Conservation (phyloP, 1,284 basidiomycete genomes). For the Xerocomus tenax region DNA sequence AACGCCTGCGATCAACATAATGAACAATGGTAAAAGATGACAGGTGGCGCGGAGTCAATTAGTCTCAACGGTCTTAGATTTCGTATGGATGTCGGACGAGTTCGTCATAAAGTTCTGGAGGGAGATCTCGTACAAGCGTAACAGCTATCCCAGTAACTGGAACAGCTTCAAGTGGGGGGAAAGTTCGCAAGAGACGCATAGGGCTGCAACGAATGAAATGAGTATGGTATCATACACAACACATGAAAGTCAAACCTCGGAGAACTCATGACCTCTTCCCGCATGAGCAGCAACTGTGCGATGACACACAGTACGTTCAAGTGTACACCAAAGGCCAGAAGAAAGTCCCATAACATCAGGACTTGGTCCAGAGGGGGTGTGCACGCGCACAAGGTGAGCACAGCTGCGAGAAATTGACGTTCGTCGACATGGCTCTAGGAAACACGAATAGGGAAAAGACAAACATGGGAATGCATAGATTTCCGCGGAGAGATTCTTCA, state of each 20-base stretch:
- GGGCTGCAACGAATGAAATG: slow-evolving; percentile 49
- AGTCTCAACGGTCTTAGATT: slow-evolving; percentile 30
- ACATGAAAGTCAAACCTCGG: slow-evolving; percentile 51
- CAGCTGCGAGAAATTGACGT: slow-evolving; percentile 45
- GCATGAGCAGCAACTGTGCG: slow-evolving; percentile 84
- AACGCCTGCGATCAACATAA: slow-evolving; percentile 10
- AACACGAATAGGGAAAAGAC: slow-evolving; percentile 26
- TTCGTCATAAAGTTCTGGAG: slow-evolving; percentile 81
- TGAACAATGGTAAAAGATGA: background rate
- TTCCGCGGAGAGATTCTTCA: slow-evolving; percentile 93
- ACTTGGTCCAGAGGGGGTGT: slow-evolving; percentile 94
- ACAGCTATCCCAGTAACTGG: slow-evolving; percentile 88
- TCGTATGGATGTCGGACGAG: slow-evolving; percentile 86
- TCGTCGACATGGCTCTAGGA: slow-evolving; percentile 3
- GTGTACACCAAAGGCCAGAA: slow-evolving; percentile 92
- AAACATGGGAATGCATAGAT: slow-evolving; percentile 94
- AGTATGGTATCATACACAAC: slow-evolving; percentile 1
- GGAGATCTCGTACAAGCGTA: slow-evolving; percentile 85
- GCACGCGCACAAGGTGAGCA: slow-evolving; percentile 91
- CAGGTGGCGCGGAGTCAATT: slow-evolving; percentile 1
- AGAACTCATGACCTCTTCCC: slow-evolving; percentile 79
- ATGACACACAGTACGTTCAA: slow-evolving; percentile 94
- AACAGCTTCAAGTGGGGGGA: slow-evolving; percentile 82
- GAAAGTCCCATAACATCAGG: slow-evolving; percentile 91
- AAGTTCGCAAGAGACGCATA: slow-evolving; percentile 90